A percentile compares a stretch with the other conserved stretches of the same genome.
These are phyloP conservation scores for Starmerella vitae DNA, from an alignment of 805 yeast genomes.

Conservation along the genomic window DNA sequence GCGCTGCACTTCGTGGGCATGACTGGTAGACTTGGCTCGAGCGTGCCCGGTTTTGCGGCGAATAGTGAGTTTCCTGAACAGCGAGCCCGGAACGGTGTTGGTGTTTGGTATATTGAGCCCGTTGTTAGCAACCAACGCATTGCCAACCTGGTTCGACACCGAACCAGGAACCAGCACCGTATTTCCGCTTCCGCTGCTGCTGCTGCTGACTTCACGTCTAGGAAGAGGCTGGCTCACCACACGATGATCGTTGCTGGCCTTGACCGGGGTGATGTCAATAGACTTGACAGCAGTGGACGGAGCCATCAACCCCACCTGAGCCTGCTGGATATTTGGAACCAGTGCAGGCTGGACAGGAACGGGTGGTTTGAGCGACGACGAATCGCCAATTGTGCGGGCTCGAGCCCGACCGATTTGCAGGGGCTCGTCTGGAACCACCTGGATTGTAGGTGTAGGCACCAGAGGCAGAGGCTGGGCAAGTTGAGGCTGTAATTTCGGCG, in stretches of 20 bases:
- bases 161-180: not conserved
- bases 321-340: slow-evolving; percentile 7
- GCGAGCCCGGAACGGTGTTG: slow-evolving; percentile 5
- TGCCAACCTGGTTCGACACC: not conserved
- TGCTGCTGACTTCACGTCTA: not conserved
- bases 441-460: not conserved
- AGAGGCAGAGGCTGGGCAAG: slow-evolving; percentile 1
- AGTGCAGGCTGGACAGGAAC: slow-evolving; percentile 5
- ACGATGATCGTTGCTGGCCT: not conserved
- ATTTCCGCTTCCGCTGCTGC: not conserved
- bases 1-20: slow-evolving; percentile 4
- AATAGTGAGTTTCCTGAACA: slow-evolving; percentile 19
- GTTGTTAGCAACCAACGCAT: not conserved
- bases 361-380: not conserved
- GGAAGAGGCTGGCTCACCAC: slow-evolving; percentile 8
- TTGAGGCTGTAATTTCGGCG: slow-evolving; percentile 2
- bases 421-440: slow-evolving; percentile 1
- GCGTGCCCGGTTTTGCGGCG: slow-evolving; percentile 13
- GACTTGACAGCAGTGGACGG: slow-evolving; percentile 5
- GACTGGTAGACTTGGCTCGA: slow-evolving; percentile 20
- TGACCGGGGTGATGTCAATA: slow-evolving; percentile 3
- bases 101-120: no score
- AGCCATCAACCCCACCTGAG: slow-evolving; percentile 11
- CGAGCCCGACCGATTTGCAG: slow-evolving; percentile 11
- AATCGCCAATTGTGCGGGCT: slow-evolving; percentile 13